Conservation (phyloP, 169 alveolate genomes). For the Ichthyophthirius multifiliis region DNA sequence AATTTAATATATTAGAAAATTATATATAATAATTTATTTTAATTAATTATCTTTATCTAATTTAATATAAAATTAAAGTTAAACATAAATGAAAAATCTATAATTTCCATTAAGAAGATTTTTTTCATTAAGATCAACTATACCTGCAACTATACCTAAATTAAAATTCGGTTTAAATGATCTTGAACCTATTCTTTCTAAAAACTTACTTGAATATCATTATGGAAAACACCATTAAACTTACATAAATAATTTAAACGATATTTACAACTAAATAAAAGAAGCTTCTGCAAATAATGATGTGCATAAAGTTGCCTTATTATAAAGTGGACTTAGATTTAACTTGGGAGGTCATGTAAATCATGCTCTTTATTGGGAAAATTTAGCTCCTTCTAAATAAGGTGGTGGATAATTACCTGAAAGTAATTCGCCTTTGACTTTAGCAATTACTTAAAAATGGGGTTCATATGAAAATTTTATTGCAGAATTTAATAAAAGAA, state of each 20-base stretch:
- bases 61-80: too few relatives aligned
- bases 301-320: slow-evolving; percentile 27
- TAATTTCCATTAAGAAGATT: too few relatives aligned
- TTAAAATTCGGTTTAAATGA: slow-evolving; percentile 60
- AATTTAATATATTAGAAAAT: too few relatives aligned
- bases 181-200: slow-evolving; percentile 70
- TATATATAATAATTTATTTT: too few relatives aligned
- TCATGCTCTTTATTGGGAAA: slow-evolving; percentile 75
- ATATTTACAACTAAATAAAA: slow-evolving; percentile 39
- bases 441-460: slow-evolving; percentile 50
- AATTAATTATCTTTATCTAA: too few relatives aligned
- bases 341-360: slow-evolving; percentile 65
- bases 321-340: slow-evolving; percentile 47
- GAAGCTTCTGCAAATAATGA: slow-evolving; percentile 60
- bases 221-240: slow-evolving; percentile 71
- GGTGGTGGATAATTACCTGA: slow-evolving; percentile 66
- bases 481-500: slow-evolving; percentile 47
- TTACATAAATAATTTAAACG: slow-evolving; percentile 62
- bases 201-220: slow-evolving; percentile 56
- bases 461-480: slow-evolving; percentile 64
- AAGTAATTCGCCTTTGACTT: slow-evolving; percentile 35
- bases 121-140: slow-evolving; percentile 26
- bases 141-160: slow-evolving; percentile 41
- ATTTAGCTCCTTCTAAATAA: slow-evolving; percentile 53
- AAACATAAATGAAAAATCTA: too few relatives aligned